Evolutionary conservation across 2,329 filamentous ascomycete genomes (phyloP).

Genomic region (Hawksworthiomyces lignivorus): DNA sequence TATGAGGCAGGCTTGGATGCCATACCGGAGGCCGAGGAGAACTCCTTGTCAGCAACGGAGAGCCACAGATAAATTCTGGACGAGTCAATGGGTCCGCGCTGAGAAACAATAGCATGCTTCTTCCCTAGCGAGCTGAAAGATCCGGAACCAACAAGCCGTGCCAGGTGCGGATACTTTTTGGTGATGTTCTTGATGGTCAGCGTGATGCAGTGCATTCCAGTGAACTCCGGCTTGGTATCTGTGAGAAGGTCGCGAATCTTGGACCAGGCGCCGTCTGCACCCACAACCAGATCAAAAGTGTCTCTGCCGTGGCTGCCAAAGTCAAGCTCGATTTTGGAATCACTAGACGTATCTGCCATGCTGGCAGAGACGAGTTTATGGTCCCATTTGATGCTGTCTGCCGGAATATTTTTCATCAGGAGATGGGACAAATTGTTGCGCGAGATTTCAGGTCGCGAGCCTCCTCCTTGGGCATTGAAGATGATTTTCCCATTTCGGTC

Average conservation of each 20-base stretch:
- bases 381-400: slow-evolving; percentile 30
- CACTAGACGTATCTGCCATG: background rate
- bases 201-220: slow-evolving; percentile 30
- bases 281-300: slow-evolving; percentile 30
- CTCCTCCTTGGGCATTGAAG: slow-evolving; percentile 14
- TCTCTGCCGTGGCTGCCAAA: slow-evolving; percentile 16
- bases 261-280: slow-evolving; percentile 34
- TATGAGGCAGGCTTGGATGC: slow-evolving; percentile 7
- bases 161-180: slow-evolving; percentile 28
- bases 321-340: slow-evolving; percentile 14
- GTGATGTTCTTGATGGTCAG: slow-evolving; percentile 27
- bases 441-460: slow-evolving; percentile 30
- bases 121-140: slow-evolving; percentile 26
- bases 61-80: slow-evolving; percentile 24
- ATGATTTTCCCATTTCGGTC: slow-evolving; percentile 22
- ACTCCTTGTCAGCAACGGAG: slow-evolving; percentile 17
- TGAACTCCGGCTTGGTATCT: slow-evolving; percentile 28
- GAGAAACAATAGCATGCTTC: slow-evolving; percentile 29
- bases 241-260: slow-evolving; percentile 29
- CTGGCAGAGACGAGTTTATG: slow-evolving; percentile 19
- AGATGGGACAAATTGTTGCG: slow-evolving; percentile 27
- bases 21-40: slow-evolving; percentile 10
- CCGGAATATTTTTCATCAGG: slow-evolving; percentile 23
- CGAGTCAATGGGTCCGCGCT: slow-evolving; percentile 23
- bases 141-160: slow-evolving; percentile 31